These are phyloP conservation scores for Pythium monospermum DNA, from an alignment of 352 stramenopile genomes.

Conservation along the genomic window DNA sequence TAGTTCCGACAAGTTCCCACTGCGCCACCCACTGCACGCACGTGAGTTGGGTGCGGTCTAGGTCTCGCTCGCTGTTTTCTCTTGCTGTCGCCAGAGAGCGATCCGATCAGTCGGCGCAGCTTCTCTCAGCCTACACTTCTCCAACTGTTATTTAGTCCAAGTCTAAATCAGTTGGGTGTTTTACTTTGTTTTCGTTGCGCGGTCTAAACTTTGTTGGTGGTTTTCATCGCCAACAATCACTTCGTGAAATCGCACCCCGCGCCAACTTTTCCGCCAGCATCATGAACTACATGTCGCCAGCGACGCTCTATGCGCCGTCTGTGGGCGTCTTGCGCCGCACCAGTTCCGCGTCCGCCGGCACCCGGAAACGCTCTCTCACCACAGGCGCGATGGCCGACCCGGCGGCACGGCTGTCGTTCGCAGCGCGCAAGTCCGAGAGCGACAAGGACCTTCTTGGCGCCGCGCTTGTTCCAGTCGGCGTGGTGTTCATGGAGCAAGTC, in stretches of 20 bases:
- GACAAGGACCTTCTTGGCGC: conserved; percentile 20
- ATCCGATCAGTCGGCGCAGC: too few species aligned
- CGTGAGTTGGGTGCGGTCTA: too few species aligned
- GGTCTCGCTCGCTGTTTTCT: too few species aligned
- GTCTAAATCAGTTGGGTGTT: too few species aligned
- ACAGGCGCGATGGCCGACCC: background rate
- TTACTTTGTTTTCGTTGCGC: too few species aligned
- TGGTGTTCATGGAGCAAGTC: conserved; percentile 54
- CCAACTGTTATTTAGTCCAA: too few species aligned
- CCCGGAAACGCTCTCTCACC: conserved; percentile 17
- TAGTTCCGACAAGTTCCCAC: too few species aligned
- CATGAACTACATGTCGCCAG: conserved; percentile 18
- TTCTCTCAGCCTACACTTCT: too few species aligned
- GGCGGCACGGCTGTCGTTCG: conserved; percentile 11
- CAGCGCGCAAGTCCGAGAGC: conserved; percentile 22
- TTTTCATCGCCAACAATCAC: background rate
- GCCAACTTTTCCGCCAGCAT: conserved; percentile 2
- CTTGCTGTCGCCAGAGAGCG: too few species aligned
- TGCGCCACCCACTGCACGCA: too few species aligned
- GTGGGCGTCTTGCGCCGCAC: conserved; percentile 6
- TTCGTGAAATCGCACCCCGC: background rate
- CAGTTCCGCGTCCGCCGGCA: conserved; percentile 2
- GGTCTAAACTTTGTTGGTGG: background rate
- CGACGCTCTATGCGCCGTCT: conserved; percentile 9
- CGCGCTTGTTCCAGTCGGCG: conserved; percentile 28